Conservation (phyloP, 805 yeast genomes). For the Saccharomycopsis schoenii region DNA sequence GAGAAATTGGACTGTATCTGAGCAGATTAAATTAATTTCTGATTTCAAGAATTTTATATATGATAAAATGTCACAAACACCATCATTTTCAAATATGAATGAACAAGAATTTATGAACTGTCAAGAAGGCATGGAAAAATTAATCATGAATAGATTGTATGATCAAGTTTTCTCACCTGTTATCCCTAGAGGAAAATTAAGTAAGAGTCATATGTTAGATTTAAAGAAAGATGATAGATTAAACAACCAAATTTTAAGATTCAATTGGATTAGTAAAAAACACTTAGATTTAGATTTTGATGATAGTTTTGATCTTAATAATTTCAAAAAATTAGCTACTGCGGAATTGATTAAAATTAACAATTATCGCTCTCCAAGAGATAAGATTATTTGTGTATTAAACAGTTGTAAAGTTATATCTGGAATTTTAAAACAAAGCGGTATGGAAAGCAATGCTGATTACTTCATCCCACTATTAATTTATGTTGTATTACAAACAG, state of each 20-base stretch:
- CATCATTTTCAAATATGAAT: constrained; percentile 67
- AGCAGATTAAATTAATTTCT: constrained; percentile 63
- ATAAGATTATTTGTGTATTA: constrained; percentile 81
- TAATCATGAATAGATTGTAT: constrained; percentile 81
- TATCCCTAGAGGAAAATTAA: constrained; percentile 28
- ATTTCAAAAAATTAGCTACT: constrained; percentile 58
- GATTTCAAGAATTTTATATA: constrained; percentile 73
- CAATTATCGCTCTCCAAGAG: constrained; percentile 85
- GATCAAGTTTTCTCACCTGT: constrained; percentile 70
- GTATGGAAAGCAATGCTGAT: constrained; percentile 74
- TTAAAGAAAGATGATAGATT: constrained; percentile 48
- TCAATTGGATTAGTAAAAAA: constrained; percentile 59
- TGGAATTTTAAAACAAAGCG: constrained; percentile 63
- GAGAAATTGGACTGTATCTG: constrained; percentile 60
- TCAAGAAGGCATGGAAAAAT: constrained; percentile 84
- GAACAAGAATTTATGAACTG: constrained; percentile 57
- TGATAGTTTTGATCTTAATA: constrained; percentile 37
- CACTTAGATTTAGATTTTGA: constrained; percentile 68
- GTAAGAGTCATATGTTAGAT: constrained; percentile 53
- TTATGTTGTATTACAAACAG: constrained; percentile 52
- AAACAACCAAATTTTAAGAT: constrained; percentile 44
- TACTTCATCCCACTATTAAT: constrained; percentile 85
- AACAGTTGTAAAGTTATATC: constrained; percentile 90
- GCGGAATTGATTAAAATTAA: constrained; percentile 70
- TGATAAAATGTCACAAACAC: constrained; percentile 47